Percentiles rank a stretch among this genome's conserved stretches.
These are phyloP conservation scores for Penicillium nucicola DNA, from an alignment of 495 filamentous ascomycete genomes.

Conservation along the genomic window DNA sequence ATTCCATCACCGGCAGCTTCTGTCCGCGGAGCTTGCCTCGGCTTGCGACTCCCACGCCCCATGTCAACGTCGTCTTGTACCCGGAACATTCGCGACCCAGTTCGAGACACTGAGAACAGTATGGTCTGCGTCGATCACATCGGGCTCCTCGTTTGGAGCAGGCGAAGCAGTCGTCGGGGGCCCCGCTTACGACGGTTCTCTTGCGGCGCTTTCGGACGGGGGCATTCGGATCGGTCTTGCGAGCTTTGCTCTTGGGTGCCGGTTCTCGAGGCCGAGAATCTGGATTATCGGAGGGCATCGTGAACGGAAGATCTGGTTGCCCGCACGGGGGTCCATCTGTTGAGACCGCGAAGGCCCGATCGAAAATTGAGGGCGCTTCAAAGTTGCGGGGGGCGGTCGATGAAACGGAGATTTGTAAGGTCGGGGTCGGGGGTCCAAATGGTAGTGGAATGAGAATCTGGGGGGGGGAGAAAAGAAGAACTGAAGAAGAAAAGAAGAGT, in stretches of 20 bases:
- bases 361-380: not conserved
- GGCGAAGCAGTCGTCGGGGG: slow-evolving; percentile 93
- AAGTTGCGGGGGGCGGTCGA: too few species aligned
- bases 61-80: slow-evolving; percentile 96
- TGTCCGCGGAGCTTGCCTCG: slow-evolving; percentile 91
- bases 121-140: slow-evolving; percentile 90
- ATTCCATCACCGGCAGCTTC: slow-evolving; percentile 69
- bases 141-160: slow-evolving; percentile 78
- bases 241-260: slow-evolving; percentile 24
- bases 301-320: slow-evolving; percentile 7
- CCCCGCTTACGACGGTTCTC: slow-evolving; percentile 83
- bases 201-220: slow-evolving; percentile 72
- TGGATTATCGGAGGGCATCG: slow-evolving; percentile 17
- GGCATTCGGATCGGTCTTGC: slow-evolving; percentile 24
- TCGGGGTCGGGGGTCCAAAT: not conserved
- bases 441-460: too few species aligned
- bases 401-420: not conserved
- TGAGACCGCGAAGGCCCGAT: not conserved
- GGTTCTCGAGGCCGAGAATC: slow-evolving; percentile 15
- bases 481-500: not conserved
- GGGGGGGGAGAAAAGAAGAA: not conserved
- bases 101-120: slow-evolving; percentile 93
- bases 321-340: slow-evolving; percentile 14
- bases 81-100: slow-evolving; percentile 90
- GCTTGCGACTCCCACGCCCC: slow-evolving; percentile 96